These are phyloP conservation scores for Pseudoscleropodium purum DNA, from an alignment of 225 moss, liverwort and hornwort species.

Conservation along the genomic window DNA sequence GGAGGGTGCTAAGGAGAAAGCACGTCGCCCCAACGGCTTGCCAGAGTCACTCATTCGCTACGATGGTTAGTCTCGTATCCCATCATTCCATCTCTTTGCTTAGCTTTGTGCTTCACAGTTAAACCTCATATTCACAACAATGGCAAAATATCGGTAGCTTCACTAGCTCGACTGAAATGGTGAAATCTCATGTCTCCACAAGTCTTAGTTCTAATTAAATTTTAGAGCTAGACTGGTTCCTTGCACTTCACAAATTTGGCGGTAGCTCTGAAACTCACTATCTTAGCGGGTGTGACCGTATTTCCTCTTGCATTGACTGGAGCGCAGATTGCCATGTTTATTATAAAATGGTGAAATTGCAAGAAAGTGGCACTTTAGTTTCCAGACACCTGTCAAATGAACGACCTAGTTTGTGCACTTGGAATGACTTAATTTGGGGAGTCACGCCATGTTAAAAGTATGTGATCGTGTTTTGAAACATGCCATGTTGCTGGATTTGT, in stretches of 20 bases:
- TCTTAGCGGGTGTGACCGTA: background rate
- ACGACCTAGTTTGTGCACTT: background rate
- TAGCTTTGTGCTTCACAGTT: background rate
- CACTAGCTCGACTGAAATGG: background rate
- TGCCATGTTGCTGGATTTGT: background rate
- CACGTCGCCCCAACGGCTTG: constrained; percentile 79
- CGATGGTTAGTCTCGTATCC: constrained; percentile 35
- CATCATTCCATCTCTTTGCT: background rate
- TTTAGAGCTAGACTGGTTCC: background rate
- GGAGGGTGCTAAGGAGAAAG: constrained; percentile 70
- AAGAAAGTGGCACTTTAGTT: background rate
- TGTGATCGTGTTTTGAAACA: background rate
- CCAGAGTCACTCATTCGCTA: constrained; percentile 91
- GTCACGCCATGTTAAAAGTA: too few relatives aligned
- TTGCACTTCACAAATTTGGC: background rate
- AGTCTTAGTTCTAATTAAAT: background rate
- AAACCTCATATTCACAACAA: background rate
- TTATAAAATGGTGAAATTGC: background rate
- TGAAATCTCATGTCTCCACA: background rate
- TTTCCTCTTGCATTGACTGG: background rate
- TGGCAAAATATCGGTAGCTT: background rate
- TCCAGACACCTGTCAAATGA: background rate
- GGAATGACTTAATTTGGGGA: background rate
- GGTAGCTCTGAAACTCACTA: background rate
- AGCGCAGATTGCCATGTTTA: background rate